phyloP scores from a whole-genome alignment of 371 early-diverging fungal genomes.

The Catenaria anguillulae region DNA sequence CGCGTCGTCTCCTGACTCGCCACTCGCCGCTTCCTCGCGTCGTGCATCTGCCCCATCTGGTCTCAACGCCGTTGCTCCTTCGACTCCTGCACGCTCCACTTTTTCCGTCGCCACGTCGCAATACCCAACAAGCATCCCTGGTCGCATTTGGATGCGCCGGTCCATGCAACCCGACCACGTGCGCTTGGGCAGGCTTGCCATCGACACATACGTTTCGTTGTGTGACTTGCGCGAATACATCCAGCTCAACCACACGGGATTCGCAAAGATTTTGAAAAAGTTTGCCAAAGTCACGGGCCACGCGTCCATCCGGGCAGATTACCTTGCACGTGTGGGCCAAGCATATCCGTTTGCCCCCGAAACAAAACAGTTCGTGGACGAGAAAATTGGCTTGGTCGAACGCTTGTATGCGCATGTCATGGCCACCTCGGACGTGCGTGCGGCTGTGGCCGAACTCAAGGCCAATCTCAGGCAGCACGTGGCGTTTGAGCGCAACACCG shows the following conservation, averaged over 20 bases:
- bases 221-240: slow-evolving; percentile 78
- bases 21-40: too few relatives aligned
- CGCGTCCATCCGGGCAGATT: slow-evolving; percentile 15
- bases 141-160: background rate
- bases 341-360: slow-evolving; percentile 42
- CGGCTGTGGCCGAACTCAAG: slow-evolving; percentile 57
- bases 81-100: background rate
- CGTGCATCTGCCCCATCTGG: too few relatives aligned
- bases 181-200: slow-evolving; percentile 15
- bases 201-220: slow-evolving; percentile 57
- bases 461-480: slow-evolving; percentile 73
- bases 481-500: slow-evolving; percentile 90
- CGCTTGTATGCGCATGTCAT: slow-evolving; percentile 47
- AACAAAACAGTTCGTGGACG: slow-evolving; percentile 28
- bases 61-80: too few relatives aligned
- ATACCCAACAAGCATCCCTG: background rate
- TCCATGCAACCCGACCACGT: slow-evolving; percentile 6
- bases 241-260: slow-evolving; percentile 85
- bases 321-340: slow-evolving; percentile 41
- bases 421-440: slow-evolving; percentile 36
- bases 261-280: slow-evolving; percentile 90
- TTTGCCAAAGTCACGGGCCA: slow-evolving; percentile 59
- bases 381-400: slow-evolving; percentile 37
- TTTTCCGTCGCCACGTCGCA: background rate
- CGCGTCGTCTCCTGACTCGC: background rate